Evolutionary conservation across 768 basidiomycete species (phyloP), one percentile per base, ranked within the genome.

Genomic region (Daedaleopsis sinensis): DNA sequence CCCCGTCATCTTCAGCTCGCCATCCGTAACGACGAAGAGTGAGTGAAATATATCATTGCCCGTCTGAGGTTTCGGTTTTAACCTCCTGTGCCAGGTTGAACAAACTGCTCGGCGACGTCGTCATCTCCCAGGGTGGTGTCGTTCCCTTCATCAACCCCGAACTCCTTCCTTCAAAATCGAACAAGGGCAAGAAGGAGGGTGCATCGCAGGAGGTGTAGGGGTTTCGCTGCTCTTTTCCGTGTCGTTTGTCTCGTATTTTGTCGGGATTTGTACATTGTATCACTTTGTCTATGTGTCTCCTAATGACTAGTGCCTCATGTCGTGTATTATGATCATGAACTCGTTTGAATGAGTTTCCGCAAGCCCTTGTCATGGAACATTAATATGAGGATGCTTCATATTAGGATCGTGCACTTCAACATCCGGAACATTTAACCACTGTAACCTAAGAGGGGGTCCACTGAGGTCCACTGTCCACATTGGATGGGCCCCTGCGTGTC

Each of bases 101-200:
- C 73, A 84, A 81, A 67, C 79, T 85, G 7, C 74, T 87, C 13
- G 84, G 80, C 18, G 76, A 83, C 65, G 86, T 88, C 61, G 84
- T 88, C 72, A 91, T 92, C 76, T 84, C 80, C 58, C 84, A 91
- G 71, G 90, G 90, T 75, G 90, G 90, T 80, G 90, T 91, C 42
- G 83, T 87, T 58, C 81, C 82, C 67, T 80, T 78, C 73, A 85
- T 87, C 71, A 80, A 82, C 68, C 79, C 81, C n/a, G 78, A 79
- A 53, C 67, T 80, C 10, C 66, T 81, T 4, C 78, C 79, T 15
- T 76, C 79, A 39, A 80, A 80, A 68, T 76, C 79, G 24, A 77
- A 63, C 69, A 81, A 80, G 68, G 78, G 78, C 58, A 81, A 77
- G 72, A 80, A 81, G 68, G 81, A 81, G 52, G 79, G 77, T 65